Evolutionary conservation across 2,329 filamentous ascomycete species (phyloP), one percentile per base, ranked within the genome.

Genomic region (Aspergillus latus): DNA sequence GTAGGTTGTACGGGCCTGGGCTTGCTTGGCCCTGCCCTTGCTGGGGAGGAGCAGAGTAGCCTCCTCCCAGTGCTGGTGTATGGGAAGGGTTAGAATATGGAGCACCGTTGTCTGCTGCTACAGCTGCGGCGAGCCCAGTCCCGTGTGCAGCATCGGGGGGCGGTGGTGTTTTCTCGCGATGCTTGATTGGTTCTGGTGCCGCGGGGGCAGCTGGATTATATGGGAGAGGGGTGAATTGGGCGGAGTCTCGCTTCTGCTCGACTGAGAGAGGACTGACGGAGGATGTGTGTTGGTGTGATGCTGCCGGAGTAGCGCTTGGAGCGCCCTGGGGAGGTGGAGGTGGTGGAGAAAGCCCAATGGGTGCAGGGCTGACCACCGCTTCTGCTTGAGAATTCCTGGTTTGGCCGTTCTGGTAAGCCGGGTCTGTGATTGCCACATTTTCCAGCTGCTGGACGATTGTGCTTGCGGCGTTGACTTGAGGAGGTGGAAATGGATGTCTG

Each of bases 101-200:
- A 7, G 70, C 57, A 2, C 67, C 65, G 37, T 73, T 64, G 55
- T 79, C 76, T 39, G 70, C 72, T 54, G 68, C 70, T 5, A 71
- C 72, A 7, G 75, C 76, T 4, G 75, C 72, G 40, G 72, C 67
- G 4, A 80, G 72, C 2, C 77, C 78, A 1, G 77, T 79, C 11
- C 78, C 78, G 34, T 68, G 72, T 13, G 72, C 77, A 37, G 77
- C 82, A 68, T 87, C 84, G 28, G 75, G 72, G 10, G 85, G 85
- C 5, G 85, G 85, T 2, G 85, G 85, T 3, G 85, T 87, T 73
- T 86, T 86, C 69, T 87, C 84, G n/a, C 85, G 80, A 63, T 85
- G 80, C 42, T 81, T 77, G 51, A 87, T 85, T 2, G 83, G 84
- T 65, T 88, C 85, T 5, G 85, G 85, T 0, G 84, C 84, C n/a